phyloP scores from a whole-genome alignment of 163 green algal species.

The Trebouxia gelatinosa region DNA sequence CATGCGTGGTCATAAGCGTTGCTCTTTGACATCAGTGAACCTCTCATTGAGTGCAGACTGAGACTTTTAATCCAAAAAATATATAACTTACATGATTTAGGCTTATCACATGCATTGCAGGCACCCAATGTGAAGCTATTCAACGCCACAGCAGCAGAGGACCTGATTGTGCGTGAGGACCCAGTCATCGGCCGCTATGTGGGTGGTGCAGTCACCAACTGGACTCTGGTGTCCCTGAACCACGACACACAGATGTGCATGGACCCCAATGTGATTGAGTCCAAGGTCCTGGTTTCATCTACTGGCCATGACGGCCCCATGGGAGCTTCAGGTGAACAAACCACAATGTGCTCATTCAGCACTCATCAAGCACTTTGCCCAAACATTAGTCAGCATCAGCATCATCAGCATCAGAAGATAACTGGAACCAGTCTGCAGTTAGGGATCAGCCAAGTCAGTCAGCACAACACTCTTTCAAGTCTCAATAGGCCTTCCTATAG shows the following conservation, averaged over 20 bases:
- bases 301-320: slow-evolving; percentile 96
- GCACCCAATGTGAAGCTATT: slow-evolving; percentile 96
- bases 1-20: too few relatives aligned
- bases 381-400: neutral
- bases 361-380: neutral
- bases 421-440: neutral
- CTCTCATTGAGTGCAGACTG: too few relatives aligned
- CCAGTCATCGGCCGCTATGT: slow-evolving; percentile 54
- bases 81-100: too few relatives aligned
- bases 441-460: neutral
- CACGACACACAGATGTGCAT: slow-evolving; percentile 98
- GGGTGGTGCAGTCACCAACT: slow-evolving; percentile 95
- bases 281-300: slow-evolving; percentile 88
- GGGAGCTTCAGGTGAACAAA: slow-evolving; percentile 68
- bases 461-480: neutral
- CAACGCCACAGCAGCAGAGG: slow-evolving; percentile 92
- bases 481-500: neutral
- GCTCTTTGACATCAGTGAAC: too few relatives aligned
- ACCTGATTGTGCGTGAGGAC: slow-evolving; percentile 88
- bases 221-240: slow-evolving; percentile 92
- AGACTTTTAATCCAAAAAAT: too few relatives aligned
- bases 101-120: slow-evolving; percentile 27
- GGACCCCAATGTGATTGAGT: slow-evolving; percentile 93
- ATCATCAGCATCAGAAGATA: neutral
- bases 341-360: neutral